phyloP scores from a whole-genome alignment of 1,284 basidiomycete genomes.

The Pterulicium gracile region DNA sequence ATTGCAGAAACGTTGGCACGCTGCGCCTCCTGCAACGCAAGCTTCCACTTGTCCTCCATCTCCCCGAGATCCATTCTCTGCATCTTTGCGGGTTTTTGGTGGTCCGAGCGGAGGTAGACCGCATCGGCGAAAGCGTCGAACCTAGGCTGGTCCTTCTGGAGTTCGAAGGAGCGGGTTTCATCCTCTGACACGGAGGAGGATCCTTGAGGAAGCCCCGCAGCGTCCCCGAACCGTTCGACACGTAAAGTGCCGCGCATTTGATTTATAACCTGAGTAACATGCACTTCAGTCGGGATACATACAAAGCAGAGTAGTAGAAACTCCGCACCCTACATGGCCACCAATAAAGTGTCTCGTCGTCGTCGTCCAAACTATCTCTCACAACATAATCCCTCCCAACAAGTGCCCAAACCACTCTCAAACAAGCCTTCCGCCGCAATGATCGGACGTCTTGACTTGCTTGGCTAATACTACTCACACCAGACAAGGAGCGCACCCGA shows the following conservation, averaged over 20 bases:
- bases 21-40: constrained; percentile 26
- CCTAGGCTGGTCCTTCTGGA: constrained; percentile 18
- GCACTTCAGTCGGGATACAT: too few species aligned
- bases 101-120: constrained; percentile 9
- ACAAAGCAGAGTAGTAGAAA: constrained; percentile 16
- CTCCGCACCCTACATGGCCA: constrained; percentile 10
- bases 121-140: constrained; percentile 15
- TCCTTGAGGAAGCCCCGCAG: not conserved
- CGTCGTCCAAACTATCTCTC: not conserved
- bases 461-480: too few species aligned
- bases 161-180: constrained; percentile 15
- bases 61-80: constrained; percentile 22
- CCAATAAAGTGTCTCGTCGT: not conserved
- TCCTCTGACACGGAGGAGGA: not conserved
- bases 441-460: not conserved
- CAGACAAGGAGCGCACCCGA: too few species aligned
- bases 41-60: constrained; percentile 25
- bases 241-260: not conserved
- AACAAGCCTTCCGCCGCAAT: too few species aligned
- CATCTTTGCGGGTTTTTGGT: constrained; percentile 29
- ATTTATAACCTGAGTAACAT: not conserved
- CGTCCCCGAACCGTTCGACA: not conserved
- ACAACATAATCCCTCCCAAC: not conserved
- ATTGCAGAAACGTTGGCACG: constrained; percentile 13
- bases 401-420: not conserved